Base-by-base conservation (phyloP, 2,329 filamentous ascomycete species). In the Aspergillus floridensis region DNA sequence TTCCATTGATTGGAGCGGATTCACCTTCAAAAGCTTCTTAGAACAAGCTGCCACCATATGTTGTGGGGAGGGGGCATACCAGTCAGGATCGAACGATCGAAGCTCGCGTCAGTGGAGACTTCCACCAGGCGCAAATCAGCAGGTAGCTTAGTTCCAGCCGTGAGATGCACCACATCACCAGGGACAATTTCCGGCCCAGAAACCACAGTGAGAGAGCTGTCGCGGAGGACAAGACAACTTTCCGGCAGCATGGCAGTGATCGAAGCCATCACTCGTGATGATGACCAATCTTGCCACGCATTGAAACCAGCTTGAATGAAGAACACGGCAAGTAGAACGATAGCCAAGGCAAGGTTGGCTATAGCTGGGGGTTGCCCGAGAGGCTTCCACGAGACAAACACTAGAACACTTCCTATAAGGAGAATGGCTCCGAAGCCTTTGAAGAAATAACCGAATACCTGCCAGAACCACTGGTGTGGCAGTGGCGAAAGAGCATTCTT, bases 211-310 rank as follows among this genome's bases (percentile, higher is more conserved):
- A 83, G 78, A 3, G 71, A 68, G 1, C 86, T 83, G 63, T 90
- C 84, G 21, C 89, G 84, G 6, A 89, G 75, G 7, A 89, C 81
- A 26, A 87, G 77, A 66, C 87, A 91, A 59, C 86, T 81, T 66
- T 91, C 89, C 0, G 90, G 90, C n/a, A 93, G 80, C 89, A 93
- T 90, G 19, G 84, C 88, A 51, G 87, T 90, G 70, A 93, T 93
- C 0, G 88, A 91, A 19, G 86, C 84, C 90, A 93, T 93, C 57
- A 92, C 89, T 5, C 87, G 80, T 1, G 85, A 88, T 0, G 88
- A 89, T 2, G 88, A 91, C 84, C 89, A 93, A 70, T 93, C 90
- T 68, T 88, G 86, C 79, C 82, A 89, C 68, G 84, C 83, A 68
- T 87, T 87, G 76, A 92, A 92, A 2, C 79, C 83, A 62, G 88